Base-by-base conservation (phyloP, 2,329 filamentous ascomycete genomes). In the Didymella pomorum region DNA sequence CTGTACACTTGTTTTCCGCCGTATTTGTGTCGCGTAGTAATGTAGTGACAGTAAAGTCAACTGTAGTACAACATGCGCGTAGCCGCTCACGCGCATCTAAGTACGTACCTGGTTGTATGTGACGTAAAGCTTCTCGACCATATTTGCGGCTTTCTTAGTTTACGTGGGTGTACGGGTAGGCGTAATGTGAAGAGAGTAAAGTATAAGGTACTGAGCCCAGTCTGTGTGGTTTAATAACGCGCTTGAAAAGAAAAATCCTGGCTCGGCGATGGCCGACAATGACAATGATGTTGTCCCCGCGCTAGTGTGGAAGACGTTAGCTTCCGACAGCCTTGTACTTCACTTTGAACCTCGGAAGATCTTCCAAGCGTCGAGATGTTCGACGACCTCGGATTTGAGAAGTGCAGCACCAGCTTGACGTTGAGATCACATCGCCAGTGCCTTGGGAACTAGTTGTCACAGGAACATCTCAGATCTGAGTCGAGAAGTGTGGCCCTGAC, bases 121-220 rank as follows among this genome's bases (percentile, higher is more conserved):
- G 60, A 79, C 74, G 70, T 78, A 79, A 50, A 78, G 65, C 66
- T 79, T 79, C 65, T 79, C 69, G 49, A 78, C 75, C 76, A 79
- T 79, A 48, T 43, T 75, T 63, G 56, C 63, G 62, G 47, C 20
- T 53, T 58, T 49, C 33, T 35, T 12, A 37, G 20, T 21, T 46
- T 28, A 33, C 33, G 29, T 25, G 20, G 21, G 42, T 39, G n/a
- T 31, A 52, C 50, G 44, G 25, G 7, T 39, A 58, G 37, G 44
- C 29, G 55, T 14, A 53, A 52, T 45, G 37, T 43, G n/a, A n/a
- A n/a, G n/a, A n/a, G n/a, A n/a, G 33, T 35, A 45, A 49, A 45
- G 14, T 44, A 49, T 28, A 49, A 43, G 16, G 44, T 53, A 44
- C 25, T 45, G 20, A 43, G 16, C 14, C 25, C 48, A 37, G 47